Evolutionary conservation across 768 basidiomycete species (phyloP).

Genomic region (Grammothele lineata): DNA sequence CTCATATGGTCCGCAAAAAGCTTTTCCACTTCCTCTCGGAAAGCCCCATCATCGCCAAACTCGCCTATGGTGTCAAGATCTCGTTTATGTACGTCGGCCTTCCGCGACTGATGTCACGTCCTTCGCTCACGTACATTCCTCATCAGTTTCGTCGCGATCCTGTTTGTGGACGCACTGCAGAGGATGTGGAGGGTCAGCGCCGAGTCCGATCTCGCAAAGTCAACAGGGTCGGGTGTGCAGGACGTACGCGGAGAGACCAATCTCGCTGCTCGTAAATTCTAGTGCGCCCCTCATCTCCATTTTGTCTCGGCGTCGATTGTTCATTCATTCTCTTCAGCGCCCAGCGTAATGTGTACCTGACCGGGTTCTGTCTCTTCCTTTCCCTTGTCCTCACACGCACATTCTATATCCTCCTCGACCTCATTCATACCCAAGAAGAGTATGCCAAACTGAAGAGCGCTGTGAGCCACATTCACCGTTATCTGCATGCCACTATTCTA

Average conservation of each 20-base stretch:
- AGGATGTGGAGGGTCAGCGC: slow-evolving; percentile 82
- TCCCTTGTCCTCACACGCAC: slow-evolving; percentile 91
- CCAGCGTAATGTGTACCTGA: slow-evolving; percentile 89
- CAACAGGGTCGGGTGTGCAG: slow-evolving; percentile 41
- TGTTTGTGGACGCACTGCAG: slow-evolving; percentile 91
- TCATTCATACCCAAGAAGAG: slow-evolving; percentile 86
- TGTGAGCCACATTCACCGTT: slow-evolving; percentile 14
- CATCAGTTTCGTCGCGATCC: slow-evolving; percentile 73
- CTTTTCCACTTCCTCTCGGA: slow-evolving; percentile 72
- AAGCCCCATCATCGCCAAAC: slow-evolving; percentile 68
- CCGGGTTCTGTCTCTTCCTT: slow-evolving; percentile 92
- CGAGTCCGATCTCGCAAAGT: slow-evolving; percentile 66
- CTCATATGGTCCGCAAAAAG: slow-evolving; percentile 63
- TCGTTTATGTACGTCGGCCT: slow-evolving; percentile 74
- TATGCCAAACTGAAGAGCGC: slow-evolving; percentile 76
- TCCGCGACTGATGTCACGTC: background rate
- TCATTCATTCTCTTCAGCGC: slow-evolving; percentile 43
- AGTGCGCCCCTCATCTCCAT: slow-evolving; percentile 38
- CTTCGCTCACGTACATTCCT: no score
- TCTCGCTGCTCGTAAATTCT: slow-evolving; percentile 90
- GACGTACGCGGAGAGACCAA: slow-evolving; percentile 82
- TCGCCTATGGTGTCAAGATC: slow-evolving; percentile 91
- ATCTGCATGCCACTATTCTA: background rate
- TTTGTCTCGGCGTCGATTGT: background rate
- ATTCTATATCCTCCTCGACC: slow-evolving; percentile 88